These are phyloP conservation scores for Cryptosporidium andersoni DNA, from an alignment of 169 alveolate species.

Conservation along the genomic window DNA sequence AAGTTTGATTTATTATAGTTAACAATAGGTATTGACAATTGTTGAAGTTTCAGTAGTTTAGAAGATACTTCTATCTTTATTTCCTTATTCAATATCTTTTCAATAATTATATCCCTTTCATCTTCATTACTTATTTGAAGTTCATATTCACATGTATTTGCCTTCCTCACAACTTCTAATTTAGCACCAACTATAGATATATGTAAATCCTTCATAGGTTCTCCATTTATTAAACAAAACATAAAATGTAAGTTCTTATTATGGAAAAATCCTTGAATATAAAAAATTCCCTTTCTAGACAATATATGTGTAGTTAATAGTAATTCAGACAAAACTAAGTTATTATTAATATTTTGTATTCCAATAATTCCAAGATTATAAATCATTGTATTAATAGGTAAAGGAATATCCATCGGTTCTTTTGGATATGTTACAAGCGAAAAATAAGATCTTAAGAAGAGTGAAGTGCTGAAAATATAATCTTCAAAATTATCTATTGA, in stretches of 20 bases:
- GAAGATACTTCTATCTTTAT: constrained; percentile 27
- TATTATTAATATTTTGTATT: constrained; percentile 7
- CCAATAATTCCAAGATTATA: constrained; percentile 20
- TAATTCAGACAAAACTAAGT: constrained; percentile 14
- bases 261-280: constrained; percentile 18
- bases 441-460: constrained; percentile 34
- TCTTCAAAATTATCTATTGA: constrained; percentile 9
- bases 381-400: constrained; percentile 33
- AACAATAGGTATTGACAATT: constrained; percentile 17
- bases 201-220: constrained; percentile 7
- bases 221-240: constrained; percentile 37
- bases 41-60: constrained; percentile 21
- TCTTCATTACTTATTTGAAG: background rate
- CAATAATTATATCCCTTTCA: background rate
- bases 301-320: constrained; percentile 25
- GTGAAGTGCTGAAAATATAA: constrained; percentile 25
- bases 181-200: background rate
- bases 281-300: constrained; percentile 16
- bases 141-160: constrained; percentile 46
- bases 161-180: background rate
- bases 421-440: constrained; percentile 14
- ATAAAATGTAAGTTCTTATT: background rate
- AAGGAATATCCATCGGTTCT: constrained; percentile 38
- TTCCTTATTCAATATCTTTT: background rate
- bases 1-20: background rate